These are phyloP conservation scores for Hanseniaspora lindneri DNA, from an alignment of 805 yeast species.

Conservation along the genomic window DNA sequence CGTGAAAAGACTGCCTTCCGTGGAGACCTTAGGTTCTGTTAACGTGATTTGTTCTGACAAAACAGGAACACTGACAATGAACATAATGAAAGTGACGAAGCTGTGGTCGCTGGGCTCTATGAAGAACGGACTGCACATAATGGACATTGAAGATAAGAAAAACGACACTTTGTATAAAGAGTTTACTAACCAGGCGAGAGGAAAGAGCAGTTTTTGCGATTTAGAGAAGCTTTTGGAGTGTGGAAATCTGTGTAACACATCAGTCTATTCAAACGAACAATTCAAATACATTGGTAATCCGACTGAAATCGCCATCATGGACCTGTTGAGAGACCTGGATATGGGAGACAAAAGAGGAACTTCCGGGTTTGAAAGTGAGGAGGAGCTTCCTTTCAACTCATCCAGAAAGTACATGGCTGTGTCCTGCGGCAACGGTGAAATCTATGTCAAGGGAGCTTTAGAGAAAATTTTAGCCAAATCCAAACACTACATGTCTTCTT, in stretches of 20 bases:
- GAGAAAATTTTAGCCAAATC: slow-evolving; percentile 60
- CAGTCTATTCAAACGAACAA: slow-evolving; percentile 54
- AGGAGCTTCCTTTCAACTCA: slow-evolving; percentile 79
- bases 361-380: slow-evolving; percentile 37
- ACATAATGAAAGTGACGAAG: slow-evolving; percentile 80
- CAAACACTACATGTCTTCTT: slow-evolving; percentile 43
- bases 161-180: slow-evolving; percentile 32
- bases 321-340: slow-evolving; percentile 57
- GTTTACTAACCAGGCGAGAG: slow-evolving; percentile 31
- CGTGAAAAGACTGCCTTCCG: slow-evolving; percentile 86
- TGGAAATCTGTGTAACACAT: slow-evolving; percentile 67
- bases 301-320: slow-evolving; percentile 83
- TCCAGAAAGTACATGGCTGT: slow-evolving; percentile 86
- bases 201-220: slow-evolving; percentile 34
- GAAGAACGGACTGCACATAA: slow-evolving; percentile 30
- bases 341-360: slow-evolving; percentile 57
- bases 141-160: slow-evolving; percentile 36
- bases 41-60: slow-evolving; percentile 88
- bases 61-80: slow-evolving; percentile 81
- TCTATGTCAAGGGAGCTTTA: slow-evolving; percentile 81
- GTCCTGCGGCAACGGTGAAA: slow-evolving; percentile 44
- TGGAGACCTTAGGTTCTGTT: slow-evolving; percentile 88
- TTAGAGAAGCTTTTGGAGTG: slow-evolving; percentile 45
- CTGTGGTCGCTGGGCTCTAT: slow-evolving; percentile 62
- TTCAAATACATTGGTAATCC: slow-evolving; percentile 80